These are phyloP conservation scores for Chlorella sp. DNA, from an alignment of 139 green algal genomes.

Conservation along the genomic window DNA sequence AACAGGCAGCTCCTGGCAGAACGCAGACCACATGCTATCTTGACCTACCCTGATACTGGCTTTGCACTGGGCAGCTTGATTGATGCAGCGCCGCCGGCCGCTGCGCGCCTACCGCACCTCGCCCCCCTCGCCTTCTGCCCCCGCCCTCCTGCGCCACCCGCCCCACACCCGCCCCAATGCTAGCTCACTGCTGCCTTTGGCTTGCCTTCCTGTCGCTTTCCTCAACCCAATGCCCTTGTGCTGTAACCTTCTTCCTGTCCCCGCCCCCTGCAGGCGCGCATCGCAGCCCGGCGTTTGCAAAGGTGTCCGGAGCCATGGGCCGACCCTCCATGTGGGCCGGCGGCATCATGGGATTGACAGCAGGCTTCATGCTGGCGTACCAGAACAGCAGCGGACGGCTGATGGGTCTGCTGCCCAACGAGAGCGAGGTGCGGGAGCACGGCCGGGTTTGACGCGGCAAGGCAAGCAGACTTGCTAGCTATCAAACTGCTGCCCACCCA, in stretches of 20 bases:
- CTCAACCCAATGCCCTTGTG: too few species aligned
- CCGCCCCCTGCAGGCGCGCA: conserved; percentile 18
- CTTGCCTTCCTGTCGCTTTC: not conserved
- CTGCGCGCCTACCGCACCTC: not conserved
- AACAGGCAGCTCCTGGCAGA: too few species aligned
- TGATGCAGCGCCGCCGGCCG: not conserved
- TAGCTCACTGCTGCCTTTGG: too few species aligned
- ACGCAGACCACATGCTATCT: not conserved
- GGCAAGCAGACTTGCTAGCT: too few species aligned
- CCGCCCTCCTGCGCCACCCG: not conserved
- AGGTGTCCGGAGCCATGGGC: conserved; percentile 34
- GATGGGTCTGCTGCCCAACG: conserved; percentile 45
- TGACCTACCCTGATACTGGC: not conserved
- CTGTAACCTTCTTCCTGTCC: not conserved
- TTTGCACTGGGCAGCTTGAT: too few species aligned
- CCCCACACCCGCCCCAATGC: conserved; percentile 1
- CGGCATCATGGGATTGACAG: conserved; percentile 25
- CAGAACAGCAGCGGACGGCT: conserved; percentile 44
- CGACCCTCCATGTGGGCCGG: conserved; percentile 29
- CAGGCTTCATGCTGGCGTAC: conserved; percentile 52
- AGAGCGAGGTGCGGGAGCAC: conserved; percentile 29
- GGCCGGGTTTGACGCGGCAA: not conserved
- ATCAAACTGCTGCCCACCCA: too few species aligned
- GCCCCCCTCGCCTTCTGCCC: too few species aligned
- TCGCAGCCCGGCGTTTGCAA: conserved; percentile 33